A percentile compares a stretch with the other conserved stretches of the same genome.
Conservation (phyloP, 2,329 filamentous ascomycete genomes). For the Epicoccum sorghinum region DNA sequence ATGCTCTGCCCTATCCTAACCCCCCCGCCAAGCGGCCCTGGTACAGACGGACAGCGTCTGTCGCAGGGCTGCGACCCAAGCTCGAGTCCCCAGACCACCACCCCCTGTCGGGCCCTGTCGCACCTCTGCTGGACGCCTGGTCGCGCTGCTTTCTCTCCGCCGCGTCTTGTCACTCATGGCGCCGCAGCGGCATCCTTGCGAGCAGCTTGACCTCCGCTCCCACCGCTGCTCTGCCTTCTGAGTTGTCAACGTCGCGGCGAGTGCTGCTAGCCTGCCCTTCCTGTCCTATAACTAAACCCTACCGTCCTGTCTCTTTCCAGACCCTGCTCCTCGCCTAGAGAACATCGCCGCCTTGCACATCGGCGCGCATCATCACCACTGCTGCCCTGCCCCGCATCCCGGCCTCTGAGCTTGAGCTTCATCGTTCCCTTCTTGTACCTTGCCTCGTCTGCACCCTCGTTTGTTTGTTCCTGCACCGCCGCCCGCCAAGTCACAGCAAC, state of each 20-base stretch:
- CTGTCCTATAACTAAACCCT: slow-evolving; percentile 45
- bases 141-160: slow-evolving; percentile 31
- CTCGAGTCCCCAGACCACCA: slow-evolving; percentile 20
- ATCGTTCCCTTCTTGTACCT: slow-evolving; percentile 23
- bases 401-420: slow-evolving; percentile 17
- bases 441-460: slow-evolving; percentile 15
- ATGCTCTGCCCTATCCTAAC: slow-evolving; percentile 31
- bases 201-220: slow-evolving; percentile 32
- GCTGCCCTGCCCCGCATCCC: slow-evolving; percentile 28
- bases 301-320: slow-evolving; percentile 38
- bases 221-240: slow-evolving; percentile 28
- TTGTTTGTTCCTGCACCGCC: slow-evolving; percentile 22
- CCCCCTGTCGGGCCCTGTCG: slow-evolving; percentile 34
- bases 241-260: slow-evolving; percentile 38
- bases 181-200: slow-evolving; percentile 44
- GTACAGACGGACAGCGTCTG: neutral
- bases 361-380: slow-evolving; percentile 29
- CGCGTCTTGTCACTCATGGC: slow-evolving; percentile 36
- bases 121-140: slow-evolving; percentile 33
- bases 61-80: slow-evolving; percentile 29
- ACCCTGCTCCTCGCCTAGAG: slow-evolving; percentile 47
- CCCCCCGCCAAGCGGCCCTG: slow-evolving; percentile 41
- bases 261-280: slow-evolving; percentile 37
- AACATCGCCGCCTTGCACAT: slow-evolving; percentile 27
- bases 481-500: slow-evolving; percentile 7